Evolutionary conservation across 495 filamentous ascomycete genomes (phyloP), one percentile per base, ranked within the genome.

Genomic region (Chaetomium cochliodes): DNA sequence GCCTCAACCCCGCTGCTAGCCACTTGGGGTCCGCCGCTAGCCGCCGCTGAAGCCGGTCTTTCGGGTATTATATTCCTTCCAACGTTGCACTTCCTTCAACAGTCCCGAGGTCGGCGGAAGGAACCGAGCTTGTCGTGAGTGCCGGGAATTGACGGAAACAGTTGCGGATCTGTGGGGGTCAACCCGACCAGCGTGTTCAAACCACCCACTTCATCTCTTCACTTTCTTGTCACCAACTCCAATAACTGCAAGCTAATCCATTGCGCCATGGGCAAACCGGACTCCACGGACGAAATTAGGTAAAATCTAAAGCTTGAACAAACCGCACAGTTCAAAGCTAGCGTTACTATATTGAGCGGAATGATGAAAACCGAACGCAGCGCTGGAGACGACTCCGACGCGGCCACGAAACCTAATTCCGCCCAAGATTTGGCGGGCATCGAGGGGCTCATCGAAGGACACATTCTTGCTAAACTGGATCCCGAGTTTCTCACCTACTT

Each of bases 381-480:
- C 20, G 18, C 46, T n/a, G 16, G n/a, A 5, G 46, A 12, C 20
- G 46, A 23, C n/a, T n/a, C n/a, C n/a, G n/a, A n/a, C n/a, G n/a
- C n/a, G n/a, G 8, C 46, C 16, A 20, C 18, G 46, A 15, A 20
- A 50, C 16, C 20, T 22, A 2, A 20, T 3, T 8, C 46, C 6
- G 5, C 46, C 0, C 46, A 23, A n/a, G 9, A 11, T 15, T 11
- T 23, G 46, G 16, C 16, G 12, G 53, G n/a, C 18, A 39, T 56
- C 30, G 30, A 56, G 18, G 62, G 47, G 8, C 60, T 67, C 16
- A 54, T 73, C 55, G 69, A 73, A 33, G 67, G 68, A 5, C 67
- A 73, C 52, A 69, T 74, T 49, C 62, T 72, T 15, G 67, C 67
- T 15, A 62, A 55, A 44, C 71, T 75, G 2, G 72, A 72, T 39